Evolutionary conservation across 2,329 filamentous ascomycete genomes (phyloP).

Genomic region (Geosmithia putterillii): DNA sequence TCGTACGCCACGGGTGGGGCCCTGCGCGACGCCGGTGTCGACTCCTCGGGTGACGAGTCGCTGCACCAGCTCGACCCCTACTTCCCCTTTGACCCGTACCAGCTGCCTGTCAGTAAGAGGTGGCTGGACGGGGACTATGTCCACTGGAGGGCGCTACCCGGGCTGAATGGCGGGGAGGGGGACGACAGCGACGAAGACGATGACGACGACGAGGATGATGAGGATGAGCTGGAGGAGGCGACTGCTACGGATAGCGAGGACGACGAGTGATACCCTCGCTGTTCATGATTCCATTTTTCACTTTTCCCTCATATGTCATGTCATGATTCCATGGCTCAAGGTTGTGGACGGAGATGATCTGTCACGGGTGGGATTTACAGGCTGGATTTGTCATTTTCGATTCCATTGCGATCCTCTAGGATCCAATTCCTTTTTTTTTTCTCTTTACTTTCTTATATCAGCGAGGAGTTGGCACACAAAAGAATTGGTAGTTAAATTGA

Average conservation of each 20-base stretch:
- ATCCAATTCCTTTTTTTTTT: not conserved
- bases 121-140: constrained; percentile 84
- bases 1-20: constrained; percentile 43
- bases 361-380: too few species aligned
- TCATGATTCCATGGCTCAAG: too few species aligned
- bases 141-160: constrained; percentile 64
- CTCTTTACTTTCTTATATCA: not conserved
- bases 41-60: constrained; percentile 51
- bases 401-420: too few species aligned
- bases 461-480: not conserved
- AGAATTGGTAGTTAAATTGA: not conserved
- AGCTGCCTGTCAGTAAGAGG: constrained; percentile 71
- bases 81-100: constrained; percentile 96
- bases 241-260: constrained; percentile 37
- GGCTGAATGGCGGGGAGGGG: constrained; percentile 47
- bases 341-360: too few species aligned
- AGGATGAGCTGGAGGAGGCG: constrained; percentile 32
- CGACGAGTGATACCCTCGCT: constrained; percentile 14
- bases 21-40: constrained; percentile 34
- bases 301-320: not conserved
- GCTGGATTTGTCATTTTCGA: too few species aligned
- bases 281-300: not conserved
- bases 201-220: constrained; percentile 34
- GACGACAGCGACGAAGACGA: constrained; percentile 42
- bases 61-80: constrained; percentile 84